Percentiles rank a stretch among this genome's conserved stretches.
Conservation (phyloP, 2,329 filamentous ascomycete species). For the Pyricularia sp. region DNA sequence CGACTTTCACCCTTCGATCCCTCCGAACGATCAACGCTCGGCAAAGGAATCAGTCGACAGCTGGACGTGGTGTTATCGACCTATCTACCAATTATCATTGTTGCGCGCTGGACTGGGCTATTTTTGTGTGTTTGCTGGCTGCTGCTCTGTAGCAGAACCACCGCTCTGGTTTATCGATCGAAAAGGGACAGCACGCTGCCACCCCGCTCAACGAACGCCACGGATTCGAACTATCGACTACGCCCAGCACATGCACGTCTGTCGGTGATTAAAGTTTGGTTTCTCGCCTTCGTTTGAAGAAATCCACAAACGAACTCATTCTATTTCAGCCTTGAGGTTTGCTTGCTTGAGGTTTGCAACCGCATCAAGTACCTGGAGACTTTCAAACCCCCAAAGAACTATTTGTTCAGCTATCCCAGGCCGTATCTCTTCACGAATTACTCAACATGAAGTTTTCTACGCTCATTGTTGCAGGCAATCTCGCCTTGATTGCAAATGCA, state of each 20-base stretch:
- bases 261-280: background rate
- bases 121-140: background rate
- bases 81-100: background rate
- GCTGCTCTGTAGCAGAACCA: background rate
- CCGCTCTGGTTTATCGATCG: background rate
- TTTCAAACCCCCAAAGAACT: background rate
- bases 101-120: background rate
- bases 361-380: background rate
- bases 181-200: background rate
- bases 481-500: conserved; percentile 30
- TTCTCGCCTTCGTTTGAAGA: too few relatives aligned
- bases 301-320: background rate
- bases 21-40: background rate
- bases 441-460: conserved; percentile 3
- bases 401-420: background rate
- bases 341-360: background rate
- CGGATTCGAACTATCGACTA: background rate
- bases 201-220: background rate
- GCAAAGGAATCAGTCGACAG: background rate
- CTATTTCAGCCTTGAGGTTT: background rate
- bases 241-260: background rate
- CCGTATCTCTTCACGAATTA: background rate
- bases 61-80: background rate
- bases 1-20: background rate
- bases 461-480: conserved; percentile 6